Percentiles rank a stretch among this genome's conserved stretches.
These are phyloP conservation scores for Tripterygium wilfordii DNA, from an alignment of 177 flowering plant genomes.

Conservation along the genomic window DNA sequence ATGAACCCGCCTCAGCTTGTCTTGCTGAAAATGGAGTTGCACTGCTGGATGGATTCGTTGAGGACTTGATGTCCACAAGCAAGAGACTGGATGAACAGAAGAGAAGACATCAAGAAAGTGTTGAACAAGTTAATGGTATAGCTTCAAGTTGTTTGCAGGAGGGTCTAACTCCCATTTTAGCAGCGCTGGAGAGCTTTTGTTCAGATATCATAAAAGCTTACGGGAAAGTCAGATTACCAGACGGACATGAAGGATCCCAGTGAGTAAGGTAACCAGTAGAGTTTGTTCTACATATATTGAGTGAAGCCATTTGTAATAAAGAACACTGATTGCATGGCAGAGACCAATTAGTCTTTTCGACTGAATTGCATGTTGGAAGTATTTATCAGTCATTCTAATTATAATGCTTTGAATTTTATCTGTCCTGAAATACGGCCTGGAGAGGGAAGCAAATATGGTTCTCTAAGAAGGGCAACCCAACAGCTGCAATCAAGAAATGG, in stretches of 20 bases:
- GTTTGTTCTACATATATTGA: no score
- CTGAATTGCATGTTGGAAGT: no score
- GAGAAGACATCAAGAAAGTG: conserved; percentile 52
- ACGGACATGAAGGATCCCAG: neutral
- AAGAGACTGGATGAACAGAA: conserved; percentile 60
- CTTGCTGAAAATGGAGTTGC: conserved; percentile 43
- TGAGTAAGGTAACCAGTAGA: no score
- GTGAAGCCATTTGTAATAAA: no score
- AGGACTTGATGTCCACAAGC: conserved; percentile 7
- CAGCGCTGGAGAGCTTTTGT: conserved; percentile 60
- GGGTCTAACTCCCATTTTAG: conserved; percentile 69
- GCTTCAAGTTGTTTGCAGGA: conserved; percentile 64
- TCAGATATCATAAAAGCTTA: conserved; percentile 50
- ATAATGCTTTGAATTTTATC: no score
- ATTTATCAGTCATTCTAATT: no score
- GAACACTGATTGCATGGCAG: no score
- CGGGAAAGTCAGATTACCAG: conserved; percentile 45
- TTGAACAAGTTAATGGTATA: conserved; percentile 54
- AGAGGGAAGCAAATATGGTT: no score
- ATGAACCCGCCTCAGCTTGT: conserved; percentile 26
- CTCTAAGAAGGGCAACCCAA: conserved; percentile 66
- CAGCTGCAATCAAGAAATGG: conserved; percentile 69
- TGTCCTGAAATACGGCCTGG: no score
- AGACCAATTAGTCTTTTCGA: no score
- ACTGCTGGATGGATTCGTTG: conserved; percentile 47